Percentiles rank a stretch among this genome's conserved stretches.
These are phyloP conservation scores for Monosporascus sp. DNA, from an alignment of 2,329 filamentous ascomycete genomes.

Conservation along the genomic window DNA sequence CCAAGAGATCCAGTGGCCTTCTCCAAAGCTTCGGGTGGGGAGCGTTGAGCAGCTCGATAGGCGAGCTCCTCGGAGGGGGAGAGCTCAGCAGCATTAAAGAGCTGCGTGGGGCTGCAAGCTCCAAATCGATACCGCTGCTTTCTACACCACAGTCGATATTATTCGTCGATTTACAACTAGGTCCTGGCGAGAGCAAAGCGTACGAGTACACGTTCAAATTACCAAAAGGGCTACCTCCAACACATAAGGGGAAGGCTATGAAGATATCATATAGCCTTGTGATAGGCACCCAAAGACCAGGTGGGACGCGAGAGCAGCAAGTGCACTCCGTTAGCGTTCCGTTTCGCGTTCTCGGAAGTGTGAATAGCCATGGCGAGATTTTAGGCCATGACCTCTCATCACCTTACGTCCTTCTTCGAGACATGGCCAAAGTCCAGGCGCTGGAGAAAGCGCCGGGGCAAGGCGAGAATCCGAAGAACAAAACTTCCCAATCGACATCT, in stretches of 20 bases:
- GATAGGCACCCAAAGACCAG: constrained; percentile 84
- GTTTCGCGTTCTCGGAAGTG: constrained; percentile 88
- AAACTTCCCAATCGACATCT: constrained; percentile 26
- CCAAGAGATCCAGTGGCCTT: constrained; percentile 71
- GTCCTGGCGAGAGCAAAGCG: constrained; percentile 80
- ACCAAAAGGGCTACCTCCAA: constrained; percentile 84
- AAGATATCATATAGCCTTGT: constrained; percentile 90
- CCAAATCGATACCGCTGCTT: constrained; percentile 83
- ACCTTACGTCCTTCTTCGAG: constrained; percentile 83
- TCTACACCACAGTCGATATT: constrained; percentile 93
- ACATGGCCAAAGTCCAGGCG: constrained; percentile 66
- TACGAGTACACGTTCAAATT: constrained; percentile 85
- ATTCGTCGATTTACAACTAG: constrained; percentile 86
- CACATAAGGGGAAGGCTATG: constrained; percentile 85
- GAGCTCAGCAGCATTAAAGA: constrained; percentile 93
- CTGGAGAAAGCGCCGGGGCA: constrained; percentile 32
- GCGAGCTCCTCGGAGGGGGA: constrained; percentile 77
- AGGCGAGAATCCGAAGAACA: constrained; percentile 19
- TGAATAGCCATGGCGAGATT: constrained; percentile 83
- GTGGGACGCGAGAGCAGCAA: constrained; percentile 71
- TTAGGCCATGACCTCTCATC: constrained; percentile 92
- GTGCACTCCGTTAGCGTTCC: constrained; percentile 89
- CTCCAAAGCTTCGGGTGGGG: constrained; percentile 85
- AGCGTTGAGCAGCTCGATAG: constrained; percentile 79
- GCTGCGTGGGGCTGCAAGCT: constrained; percentile 83